phyloP scores from a whole-genome alignment of 2,329 filamentous ascomycete species.

The Cordyceps pruinosa region DNA sequence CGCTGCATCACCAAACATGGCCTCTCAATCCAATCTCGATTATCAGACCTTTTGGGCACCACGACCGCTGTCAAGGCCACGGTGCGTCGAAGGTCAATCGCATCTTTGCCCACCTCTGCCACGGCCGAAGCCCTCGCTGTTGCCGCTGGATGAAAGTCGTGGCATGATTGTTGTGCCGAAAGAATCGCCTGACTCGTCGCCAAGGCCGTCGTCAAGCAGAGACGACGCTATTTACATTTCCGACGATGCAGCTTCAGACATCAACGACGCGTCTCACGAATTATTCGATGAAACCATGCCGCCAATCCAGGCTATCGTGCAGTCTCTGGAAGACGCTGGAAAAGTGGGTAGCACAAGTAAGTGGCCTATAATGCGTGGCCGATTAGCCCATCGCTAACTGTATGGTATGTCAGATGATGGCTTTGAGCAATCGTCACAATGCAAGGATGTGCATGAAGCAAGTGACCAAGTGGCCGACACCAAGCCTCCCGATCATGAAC shows the following conservation, averaged over 20 bases:
- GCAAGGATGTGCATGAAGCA: neutral
- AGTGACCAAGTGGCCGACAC: neutral
- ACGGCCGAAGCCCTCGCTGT: neutral
- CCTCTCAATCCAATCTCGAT: neutral
- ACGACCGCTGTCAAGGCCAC: neutral
- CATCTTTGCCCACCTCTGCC: neutral
- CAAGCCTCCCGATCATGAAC: neutral
- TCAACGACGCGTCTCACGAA: neutral
- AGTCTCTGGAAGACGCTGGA: constrained; percentile 3
- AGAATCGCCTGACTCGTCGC: neutral
- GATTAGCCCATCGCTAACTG: neutral
- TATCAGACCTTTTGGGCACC: constrained; percentile 5
- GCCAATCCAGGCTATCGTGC: constrained; percentile 1
- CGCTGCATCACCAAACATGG: neutral
- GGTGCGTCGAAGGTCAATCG: neutral
- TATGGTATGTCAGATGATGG: neutral
- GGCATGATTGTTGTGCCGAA: neutral
- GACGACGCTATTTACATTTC: constrained; percentile 6
- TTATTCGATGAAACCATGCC: neutral
- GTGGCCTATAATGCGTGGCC: neutral
- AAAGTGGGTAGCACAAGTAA: neutral
- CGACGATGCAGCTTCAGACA: neutral
- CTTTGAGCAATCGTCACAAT: neutral
- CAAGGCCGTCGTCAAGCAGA: neutral
- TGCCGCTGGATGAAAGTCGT: neutral